Base-by-base conservation (phyloP, 2,329 filamentous ascomycete genomes). In the Nothomitra cinnamomea region DNA sequence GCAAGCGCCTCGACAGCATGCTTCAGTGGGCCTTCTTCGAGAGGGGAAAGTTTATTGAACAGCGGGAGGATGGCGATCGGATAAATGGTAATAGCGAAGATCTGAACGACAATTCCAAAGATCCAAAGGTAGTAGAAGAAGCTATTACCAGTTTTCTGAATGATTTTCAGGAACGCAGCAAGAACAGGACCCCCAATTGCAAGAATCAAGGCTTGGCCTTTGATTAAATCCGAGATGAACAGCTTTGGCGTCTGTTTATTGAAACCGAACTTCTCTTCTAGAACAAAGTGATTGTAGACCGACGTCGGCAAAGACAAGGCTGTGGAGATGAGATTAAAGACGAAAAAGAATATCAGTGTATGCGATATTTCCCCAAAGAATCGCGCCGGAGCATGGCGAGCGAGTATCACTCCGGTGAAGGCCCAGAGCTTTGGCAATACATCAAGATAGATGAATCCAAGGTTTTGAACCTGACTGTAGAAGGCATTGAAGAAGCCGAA, bases 111-210 rank as follows among this genome's bases (percentile, higher is more conserved):
- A 56, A 94, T 81, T 60, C 85, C 83, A 64, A 98, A 96, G 56
- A 92, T 70, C 89, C 90, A 98, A 55, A 98, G 80, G 67, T 95
- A 98, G 72, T 94, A 94, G 76, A 96, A 95, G 76, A 98, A 98
- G 65, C 83, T 79, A 65, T 84, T 86, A 59, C 92, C 92, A 12
- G 94, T 95, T 71, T 85, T 86, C 70, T 95, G 83, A 62, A 98
- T 84, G 65, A 98, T 98, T 67, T 85, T 80, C 63, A 96, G 78
- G 74, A 98, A 94, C 42, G 83, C 92, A 59, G 87, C 85, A 58
- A 95, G 84, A 60, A 98, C 83, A 0, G 94, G 92, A 52, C 87
- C 82, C 56, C 87, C 84, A 56, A 98, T 77, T 49, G 79, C 80
- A 60, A 94, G 75, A 52, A 82, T 80, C 56, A 98, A 77, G 60